Conservation (phyloP, 352 stramenopile genomes). For the Phytopythium montanum region DNA sequence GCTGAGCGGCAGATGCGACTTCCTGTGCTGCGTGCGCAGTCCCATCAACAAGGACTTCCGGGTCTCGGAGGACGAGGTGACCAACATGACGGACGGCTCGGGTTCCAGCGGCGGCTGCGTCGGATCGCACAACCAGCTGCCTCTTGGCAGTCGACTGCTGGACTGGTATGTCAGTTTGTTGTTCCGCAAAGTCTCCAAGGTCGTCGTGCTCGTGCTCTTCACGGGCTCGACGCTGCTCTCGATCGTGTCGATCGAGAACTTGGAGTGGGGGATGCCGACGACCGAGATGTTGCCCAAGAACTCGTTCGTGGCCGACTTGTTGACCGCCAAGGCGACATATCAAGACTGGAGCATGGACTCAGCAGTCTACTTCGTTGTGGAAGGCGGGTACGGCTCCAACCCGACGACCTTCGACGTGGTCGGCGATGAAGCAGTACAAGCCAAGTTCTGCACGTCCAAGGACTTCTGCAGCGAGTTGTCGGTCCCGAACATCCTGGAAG, state of each 20-base stretch:
- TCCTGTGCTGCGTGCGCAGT: constrained; percentile 45
- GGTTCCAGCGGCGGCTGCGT: constrained; percentile 22
- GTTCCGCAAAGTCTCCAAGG: constrained; percentile 40
- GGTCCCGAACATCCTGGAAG: constrained; percentile 55
- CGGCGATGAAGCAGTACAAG: constrained; percentile 21
- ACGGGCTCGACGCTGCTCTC: constrained; percentile 38
- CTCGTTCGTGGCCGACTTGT: constrained; percentile 57
- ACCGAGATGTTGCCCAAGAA: constrained; percentile 47
- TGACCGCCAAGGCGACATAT: constrained; percentile 29
- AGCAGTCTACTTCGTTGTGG: constrained; percentile 66
- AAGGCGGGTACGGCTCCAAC: constrained; percentile 55
- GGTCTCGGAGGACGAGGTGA: constrained; percentile 27
- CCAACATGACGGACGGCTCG: constrained; percentile 21
- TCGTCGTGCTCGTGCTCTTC: constrained; percentile 54
- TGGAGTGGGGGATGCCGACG: constrained; percentile 52
- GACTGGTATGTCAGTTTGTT: constrained; percentile 45
- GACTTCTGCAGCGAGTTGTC: constrained; percentile 50
- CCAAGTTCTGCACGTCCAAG: constrained; percentile 62
- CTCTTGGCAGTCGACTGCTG: constrained; percentile 24
- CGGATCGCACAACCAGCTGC: constrained; percentile 13
- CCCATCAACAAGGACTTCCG: constrained; percentile 17
- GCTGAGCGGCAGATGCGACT: constrained; percentile 48
- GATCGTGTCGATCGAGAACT: constrained; percentile 43
- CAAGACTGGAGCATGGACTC: constrained; percentile 14
- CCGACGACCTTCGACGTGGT: constrained; percentile 28